Percentiles rank a stretch among this genome's conserved stretches.
Conservation (phyloP, 495 filamentous ascomycete species). For the Xanthoparmelia taractica region DNA sequence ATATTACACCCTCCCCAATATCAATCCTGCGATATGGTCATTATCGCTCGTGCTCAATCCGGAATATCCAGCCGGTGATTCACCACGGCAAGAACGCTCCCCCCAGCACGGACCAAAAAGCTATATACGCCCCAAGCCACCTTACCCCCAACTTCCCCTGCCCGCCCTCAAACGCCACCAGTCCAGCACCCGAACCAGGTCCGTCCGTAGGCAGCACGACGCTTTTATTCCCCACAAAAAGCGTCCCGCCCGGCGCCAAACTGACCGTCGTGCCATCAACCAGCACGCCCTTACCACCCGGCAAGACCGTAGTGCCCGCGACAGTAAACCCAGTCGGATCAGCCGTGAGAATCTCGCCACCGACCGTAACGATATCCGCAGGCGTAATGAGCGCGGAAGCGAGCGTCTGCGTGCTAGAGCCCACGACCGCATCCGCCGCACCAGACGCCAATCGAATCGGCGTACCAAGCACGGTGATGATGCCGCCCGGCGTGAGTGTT, state of each 20-base stretch:
- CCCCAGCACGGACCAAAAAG: not conserved
- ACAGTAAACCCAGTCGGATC: constrained; percentile 11
- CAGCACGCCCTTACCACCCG: constrained; percentile 8
- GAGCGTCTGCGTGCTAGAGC: not conserved
- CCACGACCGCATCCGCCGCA: constrained; percentile 10
- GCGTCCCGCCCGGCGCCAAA: not conserved
- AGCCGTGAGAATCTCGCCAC: constrained; percentile 15
- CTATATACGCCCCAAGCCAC: not conserved
- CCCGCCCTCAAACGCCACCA: not conserved
- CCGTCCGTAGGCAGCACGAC: not conserved
- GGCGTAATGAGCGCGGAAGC: not conserved
- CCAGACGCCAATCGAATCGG: constrained; percentile 13
- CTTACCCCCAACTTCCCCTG: not conserved
- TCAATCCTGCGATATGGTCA: too few relatives aligned
- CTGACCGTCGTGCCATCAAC: constrained; percentile 15
- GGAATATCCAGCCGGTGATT: not conserved
- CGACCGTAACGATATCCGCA: constrained; percentile 6
- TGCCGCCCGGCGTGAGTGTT: constrained; percentile 10
- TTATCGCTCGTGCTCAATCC: not conserved
- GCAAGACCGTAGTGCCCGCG: constrained; percentile 9
- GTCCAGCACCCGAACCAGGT: not conserved
- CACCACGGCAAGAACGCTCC: not conserved
- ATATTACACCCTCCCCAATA: too few relatives aligned
- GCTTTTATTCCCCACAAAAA: constrained; percentile 12
- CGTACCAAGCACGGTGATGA: constrained; percentile 10